Conservation (phyloP, 1,284 basidiomycete genomes). For the Gymnopus androsaceus region DNA sequence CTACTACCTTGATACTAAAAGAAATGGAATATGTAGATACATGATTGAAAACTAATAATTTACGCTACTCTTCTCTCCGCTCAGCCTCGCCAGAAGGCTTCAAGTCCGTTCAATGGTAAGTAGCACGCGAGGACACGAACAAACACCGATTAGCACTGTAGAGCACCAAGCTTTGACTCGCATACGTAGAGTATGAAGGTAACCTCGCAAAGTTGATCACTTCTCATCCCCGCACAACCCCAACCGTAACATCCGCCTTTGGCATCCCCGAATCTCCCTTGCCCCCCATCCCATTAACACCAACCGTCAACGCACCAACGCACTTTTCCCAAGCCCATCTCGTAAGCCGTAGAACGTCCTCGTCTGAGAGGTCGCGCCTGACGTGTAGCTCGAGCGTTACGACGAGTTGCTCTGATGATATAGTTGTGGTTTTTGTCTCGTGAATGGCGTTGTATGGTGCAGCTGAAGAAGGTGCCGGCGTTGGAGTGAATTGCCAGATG, state of each 20-base stretch:
- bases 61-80: too few species aligned
- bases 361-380: slow-evolving; percentile 64
- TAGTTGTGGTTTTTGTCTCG: slow-evolving; percentile 13
- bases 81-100: too few species aligned
- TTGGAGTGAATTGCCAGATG: slow-evolving; percentile 81
- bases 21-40: too few species aligned
- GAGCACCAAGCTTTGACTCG: too few species aligned
- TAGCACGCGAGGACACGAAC: too few species aligned
- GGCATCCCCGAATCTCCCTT: slow-evolving; percentile 39
- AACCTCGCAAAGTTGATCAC: too few species aligned
- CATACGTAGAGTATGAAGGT: too few species aligned
- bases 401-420: slow-evolving; percentile 58
- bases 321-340: slow-evolving; percentile 72
- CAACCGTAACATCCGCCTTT: slow-evolving; percentile 42
- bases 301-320: slow-evolving; percentile 40
- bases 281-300: slow-evolving; percentile 27
- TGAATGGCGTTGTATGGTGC: background rate
- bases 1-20: too few species aligned
- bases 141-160: too few species aligned
- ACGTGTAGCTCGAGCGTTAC: slow-evolving; percentile 84
- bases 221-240: slow-evolving; percentile 23
- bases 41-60: too few species aligned
- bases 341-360: slow-evolving; percentile 72
- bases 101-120: too few species aligned
- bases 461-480: background rate